phyloP scores from a whole-genome alignment of 2,329 filamentous ascomycete species.

The Fusarium tanahbumbuense region DNA sequence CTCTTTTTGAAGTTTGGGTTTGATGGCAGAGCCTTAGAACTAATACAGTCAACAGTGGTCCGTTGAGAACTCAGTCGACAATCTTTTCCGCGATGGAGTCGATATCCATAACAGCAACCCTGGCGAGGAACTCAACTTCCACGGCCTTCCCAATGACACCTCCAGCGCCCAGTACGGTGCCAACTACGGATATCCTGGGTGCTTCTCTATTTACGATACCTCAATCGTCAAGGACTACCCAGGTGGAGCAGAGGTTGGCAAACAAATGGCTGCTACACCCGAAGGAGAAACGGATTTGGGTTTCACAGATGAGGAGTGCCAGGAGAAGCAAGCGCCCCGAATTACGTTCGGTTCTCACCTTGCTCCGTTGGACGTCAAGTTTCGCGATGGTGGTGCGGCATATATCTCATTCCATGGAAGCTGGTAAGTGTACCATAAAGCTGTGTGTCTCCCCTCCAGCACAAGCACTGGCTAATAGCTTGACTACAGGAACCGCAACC shows the following conservation, averaged over 20 bases:
- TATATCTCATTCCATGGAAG: conserved; percentile 15
- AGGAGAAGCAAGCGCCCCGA: conserved; percentile 3
- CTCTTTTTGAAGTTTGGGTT: background rate
- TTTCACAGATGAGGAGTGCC: conserved; percentile 16
- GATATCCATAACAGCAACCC: conserved; percentile 18
- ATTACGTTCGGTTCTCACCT: conserved; percentile 13
- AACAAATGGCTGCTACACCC: background rate
- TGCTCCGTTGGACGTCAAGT: conserved; percentile 10
- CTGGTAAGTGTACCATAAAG: background rate
- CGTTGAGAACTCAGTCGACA: conserved; percentile 18
- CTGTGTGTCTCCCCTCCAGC: fast-evolving
- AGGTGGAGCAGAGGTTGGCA: background rate
- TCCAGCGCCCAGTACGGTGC: background rate
- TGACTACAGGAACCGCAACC: conserved; percentile 3
- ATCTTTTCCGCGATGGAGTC: conserved; percentile 4
- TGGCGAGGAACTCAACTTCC: conserved; percentile 16
- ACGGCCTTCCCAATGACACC: conserved; percentile 10
- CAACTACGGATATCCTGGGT: conserved; percentile 19
- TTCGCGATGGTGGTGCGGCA: conserved; percentile 5
- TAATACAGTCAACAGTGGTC: conserved; percentile 1
- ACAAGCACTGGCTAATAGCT: background rate
- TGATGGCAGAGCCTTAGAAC: fast-evolving
- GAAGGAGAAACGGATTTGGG: conserved; percentile 8
- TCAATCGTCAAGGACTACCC: conserved; percentile 2
- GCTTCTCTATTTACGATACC: conserved; percentile 12